Conservation (phyloP, 345 rosid genomes). For the Corymbia maculata region DNA sequence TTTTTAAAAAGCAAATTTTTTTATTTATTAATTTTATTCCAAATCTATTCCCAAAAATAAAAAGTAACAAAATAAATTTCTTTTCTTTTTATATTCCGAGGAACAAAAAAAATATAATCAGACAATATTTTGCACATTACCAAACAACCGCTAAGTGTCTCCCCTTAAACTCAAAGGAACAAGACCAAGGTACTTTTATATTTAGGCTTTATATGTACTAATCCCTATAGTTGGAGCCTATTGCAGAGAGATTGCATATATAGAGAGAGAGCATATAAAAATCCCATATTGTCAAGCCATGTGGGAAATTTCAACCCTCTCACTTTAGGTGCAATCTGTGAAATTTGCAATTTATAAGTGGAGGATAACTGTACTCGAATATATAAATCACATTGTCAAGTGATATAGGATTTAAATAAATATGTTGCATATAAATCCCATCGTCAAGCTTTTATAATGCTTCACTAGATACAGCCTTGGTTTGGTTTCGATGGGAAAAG, state of each 20-base stretch:
- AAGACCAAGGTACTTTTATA: not conserved
- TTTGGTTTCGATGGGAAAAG: not conserved
- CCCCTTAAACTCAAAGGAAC: not conserved
- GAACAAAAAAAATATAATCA: no score
- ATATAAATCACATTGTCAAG: not conserved
- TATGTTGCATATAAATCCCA: no score
- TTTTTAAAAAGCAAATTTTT: no score
- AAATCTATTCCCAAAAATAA: no score
- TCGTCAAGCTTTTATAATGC: not conserved
- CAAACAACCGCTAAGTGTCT: no score
- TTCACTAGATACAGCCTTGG: no score
- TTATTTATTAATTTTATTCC: no score
- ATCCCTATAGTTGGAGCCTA: not conserved
- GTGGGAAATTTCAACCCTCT: not conserved
- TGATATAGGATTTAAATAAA: no score
- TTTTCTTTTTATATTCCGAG: no score
- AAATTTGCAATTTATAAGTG: not conserved
- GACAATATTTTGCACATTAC: no score
- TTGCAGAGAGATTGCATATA: not conserved
- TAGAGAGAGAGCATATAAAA: not conserved
- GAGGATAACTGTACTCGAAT: not conserved
- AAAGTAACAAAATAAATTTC: no score
- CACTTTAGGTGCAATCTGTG: not conserved
- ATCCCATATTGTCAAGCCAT: accelerated
- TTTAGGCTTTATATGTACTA: not conserved